A percentile compares a stretch with the other conserved stretches of the same genome.
These are phyloP conservation scores for Houttuynia cordata DNA, from an alignment of 164 flowering plant genomes.

Conservation along the genomic window DNA sequence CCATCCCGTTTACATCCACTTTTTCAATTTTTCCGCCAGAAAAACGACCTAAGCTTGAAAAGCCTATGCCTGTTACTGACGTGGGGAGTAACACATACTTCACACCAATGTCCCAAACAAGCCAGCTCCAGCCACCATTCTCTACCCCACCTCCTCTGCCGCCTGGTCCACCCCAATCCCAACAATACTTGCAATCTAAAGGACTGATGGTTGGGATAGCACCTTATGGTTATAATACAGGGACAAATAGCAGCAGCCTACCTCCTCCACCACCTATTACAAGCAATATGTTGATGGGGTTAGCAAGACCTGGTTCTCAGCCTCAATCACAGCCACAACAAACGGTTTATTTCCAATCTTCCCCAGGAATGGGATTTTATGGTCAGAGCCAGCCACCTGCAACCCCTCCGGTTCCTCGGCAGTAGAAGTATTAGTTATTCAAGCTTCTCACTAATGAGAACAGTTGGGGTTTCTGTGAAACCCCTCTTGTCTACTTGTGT, in stretches of 20 bases:
- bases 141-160: slow-evolving; percentile 25
- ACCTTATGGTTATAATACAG: slow-evolving; percentile 35
- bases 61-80: slow-evolving; percentile 35
- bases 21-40: slow-evolving; percentile 28
- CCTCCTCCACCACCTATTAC: slow-evolving; percentile 55
- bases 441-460: neutral
- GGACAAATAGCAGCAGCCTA: slow-evolving; percentile 17
- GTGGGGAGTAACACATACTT: slow-evolving; percentile 23
- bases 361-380: slow-evolving; percentile 53
- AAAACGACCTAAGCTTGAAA: slow-evolving; percentile 53
- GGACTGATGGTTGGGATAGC: slow-evolving; percentile 33
- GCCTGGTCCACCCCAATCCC: slow-evolving; percentile 22
- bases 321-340: slow-evolving; percentile 25
- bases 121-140: slow-evolving; percentile 28
- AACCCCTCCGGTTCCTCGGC: slow-evolving; percentile 38
- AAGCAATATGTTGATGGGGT: slow-evolving; percentile 34
- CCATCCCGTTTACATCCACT: slow-evolving; percentile 20
- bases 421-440: slow-evolving; percentile 12
- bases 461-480: neutral
- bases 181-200: slow-evolving; percentile 41
- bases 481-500: slow-evolving; percentile 2
- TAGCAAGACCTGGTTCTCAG: slow-evolving; percentile 32
- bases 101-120: slow-evolving; percentile 21
- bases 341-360: slow-evolving; percentile 10
- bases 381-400: slow-evolving; percentile 45